Base-by-base conservation (phyloP, 768 basidiomycete species). In the Amanita jacksonii region DNA sequence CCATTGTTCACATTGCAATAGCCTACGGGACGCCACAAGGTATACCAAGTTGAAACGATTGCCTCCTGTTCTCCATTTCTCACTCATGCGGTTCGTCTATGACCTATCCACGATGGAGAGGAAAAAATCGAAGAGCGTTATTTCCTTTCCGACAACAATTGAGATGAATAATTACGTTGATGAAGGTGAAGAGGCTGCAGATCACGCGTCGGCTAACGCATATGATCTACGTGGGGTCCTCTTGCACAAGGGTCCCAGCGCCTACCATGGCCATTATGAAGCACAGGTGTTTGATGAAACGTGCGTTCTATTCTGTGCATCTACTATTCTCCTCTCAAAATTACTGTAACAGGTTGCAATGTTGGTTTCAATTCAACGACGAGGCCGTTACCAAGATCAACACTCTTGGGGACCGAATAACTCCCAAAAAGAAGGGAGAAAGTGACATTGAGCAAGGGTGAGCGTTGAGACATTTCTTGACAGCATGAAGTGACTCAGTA, bases 351-450 rank as follows among this genome's bases (percentile, higher is more conserved):
- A 15, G 34, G 40, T 31, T 39, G 22, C 38, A 71, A 31, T 70
- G 80, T 13, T 98, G 94, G 93, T 93, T 81, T 57, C 79, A 84
- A 48, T 98, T 90, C 62, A 92, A 94, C 53, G 94, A 98, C 56
- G 94, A 97, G 57, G 62, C 63, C 3, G 88, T 94, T 3, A 79
- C 79, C 0, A 74, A 69, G 52, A 76, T 82, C 44, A 65, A 74
- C 38, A 62, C 68, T 20, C 64, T 81, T 3, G 73, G 73, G 22
- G 70, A 76, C 45, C 73, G 72, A 33, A 48, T 50, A n/a, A 12
- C 33, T 5, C 18, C 32, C 35, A 39, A 48, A 35, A 45, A 28
- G 43, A 33, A 36, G 23, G 32, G 36, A 43, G 41, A 19, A 12
- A 36, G 34, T 20, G 44, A 45, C n/a, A 9, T 16, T 23, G 44